Conservation (phyloP, 257 asterid genomes). For the Primulina tabacum region DNA sequence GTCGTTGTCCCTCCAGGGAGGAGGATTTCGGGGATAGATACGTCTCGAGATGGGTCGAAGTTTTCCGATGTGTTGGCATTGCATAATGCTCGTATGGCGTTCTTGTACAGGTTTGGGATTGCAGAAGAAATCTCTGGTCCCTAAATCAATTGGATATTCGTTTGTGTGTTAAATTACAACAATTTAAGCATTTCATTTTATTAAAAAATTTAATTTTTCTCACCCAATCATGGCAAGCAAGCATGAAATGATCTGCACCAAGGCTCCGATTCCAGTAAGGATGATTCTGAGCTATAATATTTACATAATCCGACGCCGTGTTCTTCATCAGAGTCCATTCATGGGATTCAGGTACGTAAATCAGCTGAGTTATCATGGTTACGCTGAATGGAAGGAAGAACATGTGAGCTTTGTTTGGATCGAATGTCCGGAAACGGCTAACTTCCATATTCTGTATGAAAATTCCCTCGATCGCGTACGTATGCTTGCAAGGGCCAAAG, state of each 20-base stretch:
- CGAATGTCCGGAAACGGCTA: slow-evolving; percentile 47
- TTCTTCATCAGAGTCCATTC: slow-evolving; percentile 52
- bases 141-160: neutral
- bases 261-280: slow-evolving; percentile 76
- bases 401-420: slow-evolving; percentile 50
- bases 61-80: slow-evolving; percentile 64
- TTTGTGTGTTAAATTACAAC: too few species aligned
- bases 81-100: slow-evolving; percentile 59
- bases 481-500: slow-evolving; percentile 61
- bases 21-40: slow-evolving; percentile 60
- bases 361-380: slow-evolving; percentile 46
- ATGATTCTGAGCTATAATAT: slow-evolving; percentile 39
- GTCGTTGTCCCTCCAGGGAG: slow-evolving; percentile 41
- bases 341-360: slow-evolving; percentile 43
- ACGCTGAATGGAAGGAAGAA: slow-evolving; percentile 71
- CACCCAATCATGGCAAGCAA: slow-evolving; percentile 92
- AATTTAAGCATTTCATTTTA: neutral
- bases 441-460: slow-evolving; percentile 55
- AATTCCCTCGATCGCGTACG: slow-evolving; percentile 60
- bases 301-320: slow-evolving; percentile 32
- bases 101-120: slow-evolving; percentile 41
- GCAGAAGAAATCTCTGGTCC: slow-evolving; percentile 65
- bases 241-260: slow-evolving; percentile 83
- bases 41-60: slow-evolving; percentile 54
- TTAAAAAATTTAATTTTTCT: neutral